Evolutionary conservation across 305 asterid genomes (phyloP).

Genomic region (Rubia balearica): DNA sequence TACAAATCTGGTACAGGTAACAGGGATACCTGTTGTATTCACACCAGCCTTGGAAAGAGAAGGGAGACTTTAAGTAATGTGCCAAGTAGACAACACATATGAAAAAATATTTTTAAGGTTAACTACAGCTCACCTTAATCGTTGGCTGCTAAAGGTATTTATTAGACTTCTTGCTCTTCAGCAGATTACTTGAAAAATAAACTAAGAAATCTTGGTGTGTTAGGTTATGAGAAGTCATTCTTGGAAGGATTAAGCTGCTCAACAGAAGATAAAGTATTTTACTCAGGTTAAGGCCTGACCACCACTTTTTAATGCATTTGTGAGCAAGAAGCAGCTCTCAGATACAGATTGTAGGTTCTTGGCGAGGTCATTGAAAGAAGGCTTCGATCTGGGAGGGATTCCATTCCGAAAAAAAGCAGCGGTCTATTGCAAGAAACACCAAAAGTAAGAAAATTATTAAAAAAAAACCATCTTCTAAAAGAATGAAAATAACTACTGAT

Average conservation of each 20-base stretch:
- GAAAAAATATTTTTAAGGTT: slow-evolving; percentile 80
- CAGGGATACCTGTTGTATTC: slow-evolving; percentile 83
- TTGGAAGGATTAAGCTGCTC: slow-evolving; percentile 84
- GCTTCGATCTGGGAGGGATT: slow-evolving; percentile 85
- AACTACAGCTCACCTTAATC: slow-evolving; percentile 84
- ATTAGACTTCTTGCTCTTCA: background rate
- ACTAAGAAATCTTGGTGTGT: slow-evolving; percentile 5
- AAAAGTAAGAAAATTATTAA: slow-evolving; percentile 22
- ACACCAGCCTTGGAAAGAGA: slow-evolving; percentile 84
- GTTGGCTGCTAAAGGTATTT: slow-evolving; percentile 80
- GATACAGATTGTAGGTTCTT: slow-evolving; percentile 73
- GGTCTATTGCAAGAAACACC: slow-evolving; percentile 31
- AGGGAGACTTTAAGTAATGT: slow-evolving; percentile 66
- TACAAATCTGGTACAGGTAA: slow-evolving; percentile 43
- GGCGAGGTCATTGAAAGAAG: slow-evolving; percentile 72
- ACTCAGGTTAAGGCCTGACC: slow-evolving; percentile 95
- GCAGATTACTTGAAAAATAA: background rate
- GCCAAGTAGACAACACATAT: slow-evolving; percentile 61
- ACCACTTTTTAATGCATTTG: slow-evolving; percentile 84
- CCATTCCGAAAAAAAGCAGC: slow-evolving; percentile 81
- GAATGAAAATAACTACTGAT: slow-evolving; percentile 41
- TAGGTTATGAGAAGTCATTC: slow-evolving; percentile 96
- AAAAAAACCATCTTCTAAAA: slow-evolving; percentile 29
- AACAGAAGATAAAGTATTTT: slow-evolving; percentile 88
- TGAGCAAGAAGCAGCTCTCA: slow-evolving; percentile 54